Base-by-base conservation (phyloP, 306 rosid genomes). In the Lathyrus sativus region DNA sequence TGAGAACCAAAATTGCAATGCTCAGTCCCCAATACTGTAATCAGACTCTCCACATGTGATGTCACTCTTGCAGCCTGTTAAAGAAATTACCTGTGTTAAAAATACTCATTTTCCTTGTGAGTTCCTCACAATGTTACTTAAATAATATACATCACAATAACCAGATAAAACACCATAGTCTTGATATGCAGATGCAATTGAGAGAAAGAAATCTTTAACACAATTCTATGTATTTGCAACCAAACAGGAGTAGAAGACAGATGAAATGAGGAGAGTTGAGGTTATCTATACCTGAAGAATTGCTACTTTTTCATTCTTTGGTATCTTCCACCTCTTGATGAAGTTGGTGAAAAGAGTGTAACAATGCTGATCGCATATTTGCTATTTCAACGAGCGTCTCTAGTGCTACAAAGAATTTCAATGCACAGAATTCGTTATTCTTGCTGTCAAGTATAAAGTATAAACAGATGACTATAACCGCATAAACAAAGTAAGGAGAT, bases 361-460 rank as follows among this genome's bases (percentile, higher is more conserved):
- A 77, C 79, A 93, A 65, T 48, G 82, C 79, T 6, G 88, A 79
- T 35, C 79, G 91, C 80, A 80, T 70, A 73, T 93, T 88, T 37
- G 96, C 97, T 44, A 93, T 79, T 78, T 85, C 96, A 72, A 93
- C 64, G 1, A 93, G 79, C 26, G 81, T 79, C 66, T 88, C 97
- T 0, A 93, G 81, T 12, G 97, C 99, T 90, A 86, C 78, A 78
- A 28, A 68, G 62, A 31, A 72, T 50, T 67, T 75, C 61, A 45
- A 59, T 67, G 9, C 19, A 50, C 50, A 70, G 67, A 72, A 78
- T 72, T 66, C n/a, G 64, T 78, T 38, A 69, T 50, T 54, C 6
- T 44, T 54, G 50, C 46, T 19, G 63, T 65, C 55, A 54, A 41
- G 53, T 5, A 71, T 71, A 48, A 43, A 41, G 7, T 11, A 61